phyloP scores from a whole-genome alignment of 2,329 filamentous ascomycete genomes.

The Clonostachys rhizophaga region DNA sequence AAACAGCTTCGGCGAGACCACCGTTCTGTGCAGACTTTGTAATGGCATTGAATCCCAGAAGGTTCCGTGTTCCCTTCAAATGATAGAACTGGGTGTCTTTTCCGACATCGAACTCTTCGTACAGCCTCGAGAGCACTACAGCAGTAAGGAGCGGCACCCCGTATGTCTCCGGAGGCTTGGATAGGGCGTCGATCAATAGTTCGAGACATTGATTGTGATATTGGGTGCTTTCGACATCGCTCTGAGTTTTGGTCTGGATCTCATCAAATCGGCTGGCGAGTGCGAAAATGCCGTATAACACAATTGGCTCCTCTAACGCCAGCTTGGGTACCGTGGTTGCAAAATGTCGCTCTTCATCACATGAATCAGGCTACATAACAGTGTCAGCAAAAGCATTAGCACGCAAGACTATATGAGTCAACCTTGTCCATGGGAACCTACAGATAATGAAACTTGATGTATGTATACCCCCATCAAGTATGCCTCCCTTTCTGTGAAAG shows the following conservation, averaged over 20 bases:
- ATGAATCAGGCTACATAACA: background rate
- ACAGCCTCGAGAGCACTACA: background rate
- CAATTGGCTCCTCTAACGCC: background rate
- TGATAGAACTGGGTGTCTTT: constrained; percentile 17
- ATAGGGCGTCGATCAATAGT: background rate
- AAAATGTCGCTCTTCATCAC: background rate
- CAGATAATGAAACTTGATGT: background rate
- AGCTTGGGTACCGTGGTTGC: background rate
- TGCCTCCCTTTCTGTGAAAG: background rate
- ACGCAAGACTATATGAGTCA: background rate
- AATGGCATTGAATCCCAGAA: constrained; percentile 24
- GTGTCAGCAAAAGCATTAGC: too few species aligned
- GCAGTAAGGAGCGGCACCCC: background rate
- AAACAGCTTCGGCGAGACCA: constrained; percentile 29
- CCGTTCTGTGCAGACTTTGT: constrained; percentile 26
- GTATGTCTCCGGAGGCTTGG: background rate
- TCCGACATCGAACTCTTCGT: background rate
- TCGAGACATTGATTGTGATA: background rate
- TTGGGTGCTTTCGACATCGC: background rate
- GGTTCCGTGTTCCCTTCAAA: constrained; percentile 27
- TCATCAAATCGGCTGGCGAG: background rate
- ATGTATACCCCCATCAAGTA: background rate
- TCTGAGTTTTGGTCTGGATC: background rate
- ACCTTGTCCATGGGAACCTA: background rate
- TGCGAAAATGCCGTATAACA: background rate